Conservation (phyloP, 257 asterid genomes). For the Cruciata laevipes region DNA sequence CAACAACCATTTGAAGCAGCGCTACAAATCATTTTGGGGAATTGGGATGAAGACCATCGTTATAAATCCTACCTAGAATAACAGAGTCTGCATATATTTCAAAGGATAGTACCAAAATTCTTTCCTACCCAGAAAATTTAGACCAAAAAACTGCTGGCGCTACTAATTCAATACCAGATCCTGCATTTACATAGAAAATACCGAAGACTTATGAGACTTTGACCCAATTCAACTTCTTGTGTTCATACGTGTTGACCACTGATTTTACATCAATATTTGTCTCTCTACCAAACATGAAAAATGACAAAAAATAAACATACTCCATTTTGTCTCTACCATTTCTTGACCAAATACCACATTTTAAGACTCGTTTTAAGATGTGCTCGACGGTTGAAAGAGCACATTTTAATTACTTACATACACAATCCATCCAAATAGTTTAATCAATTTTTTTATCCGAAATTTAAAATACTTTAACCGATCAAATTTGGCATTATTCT, state of each 20-base stretch:
- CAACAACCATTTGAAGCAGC: too few species aligned
- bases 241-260: background rate
- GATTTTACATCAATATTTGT: too few species aligned
- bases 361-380: too few species aligned
- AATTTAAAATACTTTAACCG: too few species aligned
- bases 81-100: background rate
- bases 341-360: too few species aligned
- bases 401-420: too few species aligned
- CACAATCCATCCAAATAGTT: too few species aligned
- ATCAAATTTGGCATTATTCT: too few species aligned
- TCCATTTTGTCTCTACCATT: too few species aligned
- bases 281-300: background rate
- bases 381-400: too few species aligned
- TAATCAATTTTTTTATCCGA: too few species aligned
- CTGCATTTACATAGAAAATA: background rate
- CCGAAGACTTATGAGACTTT: background rate
- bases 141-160: background rate
- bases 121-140: background rate
- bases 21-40: background rate
- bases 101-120: background rate
- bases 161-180: background rate
- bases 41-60: background rate
- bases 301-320: background rate
- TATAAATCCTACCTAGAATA: background rate
- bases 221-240: background rate